These are phyloP conservation scores for Fusarium musae DNA, from an alignment of 2,329 filamentous ascomycete species.

Conservation along the genomic window DNA sequence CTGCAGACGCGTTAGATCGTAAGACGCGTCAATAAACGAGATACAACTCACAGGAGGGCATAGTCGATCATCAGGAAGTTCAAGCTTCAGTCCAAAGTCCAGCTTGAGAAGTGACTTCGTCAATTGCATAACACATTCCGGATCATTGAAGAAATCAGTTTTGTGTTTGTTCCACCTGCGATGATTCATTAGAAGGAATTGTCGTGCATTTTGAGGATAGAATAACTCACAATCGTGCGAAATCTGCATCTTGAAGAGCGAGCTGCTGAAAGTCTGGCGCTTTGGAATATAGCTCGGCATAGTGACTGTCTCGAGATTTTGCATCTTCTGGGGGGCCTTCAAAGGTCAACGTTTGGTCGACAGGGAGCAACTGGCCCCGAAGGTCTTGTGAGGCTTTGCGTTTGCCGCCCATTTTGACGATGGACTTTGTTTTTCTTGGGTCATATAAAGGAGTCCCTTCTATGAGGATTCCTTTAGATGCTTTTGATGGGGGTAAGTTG, in stretches of 20 bases:
- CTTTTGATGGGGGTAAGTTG: neutral
- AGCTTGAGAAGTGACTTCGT: slow-evolving; percentile 80
- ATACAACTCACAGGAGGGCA: slow-evolving; percentile 78
- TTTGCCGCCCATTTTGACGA: slow-evolving; percentile 33
- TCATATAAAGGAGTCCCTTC: neutral
- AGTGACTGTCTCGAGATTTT: slow-evolving; percentile 46
- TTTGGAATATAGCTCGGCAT: slow-evolving; percentile 53
- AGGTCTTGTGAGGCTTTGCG: slow-evolving; percentile 35
- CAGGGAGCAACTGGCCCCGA: neutral
- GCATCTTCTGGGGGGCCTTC: slow-evolving; percentile 7
- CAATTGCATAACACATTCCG: slow-evolving; percentile 79
- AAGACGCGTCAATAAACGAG: neutral
- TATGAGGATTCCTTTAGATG: neutral
- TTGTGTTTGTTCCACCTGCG: slow-evolving; percentile 40
- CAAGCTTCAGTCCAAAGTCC: slow-evolving; percentile 78
- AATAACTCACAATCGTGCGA: slow-evolving; percentile 53
- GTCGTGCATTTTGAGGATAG: neutral
- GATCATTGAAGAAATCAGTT: slow-evolving; percentile 75
- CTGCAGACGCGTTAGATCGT: slow-evolving; percentile 46
- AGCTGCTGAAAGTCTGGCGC: slow-evolving; percentile 58
- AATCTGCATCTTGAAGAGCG: slow-evolving; percentile 53
- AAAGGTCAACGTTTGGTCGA: neutral
- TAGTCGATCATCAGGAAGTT: slow-evolving; percentile 80
- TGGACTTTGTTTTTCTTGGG: neutral
- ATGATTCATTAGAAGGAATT: neutral